phyloP scores from a whole-genome alignment of 441 rosid genomes.

The Pelargonium myrrhifolium region DNA sequence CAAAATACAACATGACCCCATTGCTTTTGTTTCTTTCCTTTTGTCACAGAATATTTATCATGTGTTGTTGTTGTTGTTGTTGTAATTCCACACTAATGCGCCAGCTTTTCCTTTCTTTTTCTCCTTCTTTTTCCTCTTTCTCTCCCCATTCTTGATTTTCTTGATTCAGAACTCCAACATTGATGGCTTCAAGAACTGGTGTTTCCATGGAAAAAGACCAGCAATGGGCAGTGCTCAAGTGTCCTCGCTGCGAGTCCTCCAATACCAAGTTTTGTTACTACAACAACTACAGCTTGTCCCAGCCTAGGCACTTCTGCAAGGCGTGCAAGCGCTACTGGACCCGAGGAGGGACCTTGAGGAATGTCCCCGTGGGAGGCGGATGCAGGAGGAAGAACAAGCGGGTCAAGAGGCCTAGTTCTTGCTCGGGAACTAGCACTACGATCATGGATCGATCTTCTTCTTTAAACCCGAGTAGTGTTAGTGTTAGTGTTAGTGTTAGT shows the following conservation, averaged over 20 bases:
- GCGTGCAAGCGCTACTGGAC: constrained; percentile 1
- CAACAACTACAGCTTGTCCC: constrained; percentile 7
- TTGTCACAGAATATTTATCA: constrained; percentile 2
- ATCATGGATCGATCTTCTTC: neutral
- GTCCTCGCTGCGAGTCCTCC: constrained; percentile 3
- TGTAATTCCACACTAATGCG: neutral
- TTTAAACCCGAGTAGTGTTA: neutral
- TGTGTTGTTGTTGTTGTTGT: constrained; percentile 3
- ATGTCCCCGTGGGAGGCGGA: constrained; percentile 5
- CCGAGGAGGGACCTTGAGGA: constrained; percentile 2
- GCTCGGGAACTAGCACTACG: neutral
- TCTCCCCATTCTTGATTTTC: too few relatives aligned
- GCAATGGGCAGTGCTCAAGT: constrained; percentile 5
- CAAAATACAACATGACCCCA: neutral
- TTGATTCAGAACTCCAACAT: neutral
- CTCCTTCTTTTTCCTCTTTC: too few relatives aligned
- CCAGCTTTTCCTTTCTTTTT: neutral
- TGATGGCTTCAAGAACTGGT: neutral
- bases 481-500: neutral
- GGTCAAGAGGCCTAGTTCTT: neutral
- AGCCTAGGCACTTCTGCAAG: constrained; percentile 14
- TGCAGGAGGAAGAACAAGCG: constrained; percentile 7
- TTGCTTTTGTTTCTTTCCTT: constrained; percentile 2
- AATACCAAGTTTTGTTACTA: constrained; percentile 7
- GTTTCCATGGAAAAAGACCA: neutral